Percentiles rank a stretch among this genome's conserved stretches.
Evolutionary conservation across 352 stramenopile genomes (phyloP).

Genomic region (Albugo laibachii): DNA sequence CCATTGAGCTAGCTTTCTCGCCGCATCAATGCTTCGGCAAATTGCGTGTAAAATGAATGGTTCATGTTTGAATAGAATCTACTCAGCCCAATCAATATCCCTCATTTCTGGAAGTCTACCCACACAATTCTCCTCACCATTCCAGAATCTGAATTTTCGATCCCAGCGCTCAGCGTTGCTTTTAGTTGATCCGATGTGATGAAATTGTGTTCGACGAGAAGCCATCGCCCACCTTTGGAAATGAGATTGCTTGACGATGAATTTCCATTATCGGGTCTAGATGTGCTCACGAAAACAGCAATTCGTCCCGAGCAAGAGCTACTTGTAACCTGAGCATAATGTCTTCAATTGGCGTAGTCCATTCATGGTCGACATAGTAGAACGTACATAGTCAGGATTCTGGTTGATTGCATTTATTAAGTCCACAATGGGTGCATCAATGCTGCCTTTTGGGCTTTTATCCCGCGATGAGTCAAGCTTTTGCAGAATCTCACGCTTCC

Average conservation of each 20-base stretch:
- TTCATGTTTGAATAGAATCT: constrained; percentile 79
- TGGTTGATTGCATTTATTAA: constrained; percentile 77
- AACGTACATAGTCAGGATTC: constrained; percentile 60
- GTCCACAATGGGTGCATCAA: constrained; percentile 78
- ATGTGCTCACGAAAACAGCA: constrained; percentile 56
- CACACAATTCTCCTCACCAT: neutral
- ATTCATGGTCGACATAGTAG: neutral
- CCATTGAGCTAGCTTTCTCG: constrained; percentile 66
- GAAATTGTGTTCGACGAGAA: constrained; percentile 59
- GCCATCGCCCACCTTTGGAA: constrained; percentile 80
- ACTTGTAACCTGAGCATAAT: constrained; percentile 50
- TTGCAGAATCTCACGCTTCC: constrained; percentile 72
- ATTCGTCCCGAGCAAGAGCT: constrained; percentile 84
- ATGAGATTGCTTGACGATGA: constrained; percentile 21
- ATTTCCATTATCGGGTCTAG: constrained; percentile 2
- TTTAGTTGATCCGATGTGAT: constrained; percentile 42
- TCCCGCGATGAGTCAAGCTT: constrained; percentile 67
- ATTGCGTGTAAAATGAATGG: constrained; percentile 86
- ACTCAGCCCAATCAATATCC: neutral
- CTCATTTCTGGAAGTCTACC: neutral
- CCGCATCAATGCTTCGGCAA: constrained; percentile 54
- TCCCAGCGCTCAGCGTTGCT: constrained; percentile 20
- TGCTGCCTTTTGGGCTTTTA: constrained; percentile 81
- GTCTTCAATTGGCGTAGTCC: neutral
- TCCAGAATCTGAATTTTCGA: constrained; percentile 41